phyloP scores from a whole-genome alignment of 2,329 filamentous ascomycete genomes.

The Ascochyta lentis region DNA sequence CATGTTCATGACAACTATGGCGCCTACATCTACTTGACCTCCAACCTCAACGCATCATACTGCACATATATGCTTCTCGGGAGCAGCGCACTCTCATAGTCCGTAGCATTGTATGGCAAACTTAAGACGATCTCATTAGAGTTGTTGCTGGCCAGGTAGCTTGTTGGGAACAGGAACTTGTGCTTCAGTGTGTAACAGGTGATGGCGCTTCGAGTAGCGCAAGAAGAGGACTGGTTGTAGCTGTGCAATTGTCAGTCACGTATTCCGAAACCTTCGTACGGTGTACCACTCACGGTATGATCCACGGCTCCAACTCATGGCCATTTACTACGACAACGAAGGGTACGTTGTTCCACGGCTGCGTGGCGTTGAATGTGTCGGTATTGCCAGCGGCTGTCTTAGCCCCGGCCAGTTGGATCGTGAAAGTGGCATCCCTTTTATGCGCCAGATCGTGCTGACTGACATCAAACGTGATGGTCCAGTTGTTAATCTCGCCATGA shows the following conservation, averaged over 20 bases:
- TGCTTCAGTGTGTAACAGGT: conserved; percentile 26
- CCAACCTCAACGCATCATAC: conserved; percentile 68
- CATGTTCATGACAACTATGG: too few relatives aligned
- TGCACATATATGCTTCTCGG: conserved; percentile 65
- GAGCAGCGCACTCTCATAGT: conserved; percentile 64
- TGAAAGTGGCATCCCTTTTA: conserved; percentile 61
- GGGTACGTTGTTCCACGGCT: conserved; percentile 57
- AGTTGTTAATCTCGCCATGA: conserved; percentile 44
- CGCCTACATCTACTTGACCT: conserved; percentile 50
- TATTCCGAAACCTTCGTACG: too few relatives aligned
- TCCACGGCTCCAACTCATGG: conserved; percentile 56
- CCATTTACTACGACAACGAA: conserved; percentile 58
- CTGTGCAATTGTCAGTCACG: not conserved
- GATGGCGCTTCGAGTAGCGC: conserved; percentile 24
- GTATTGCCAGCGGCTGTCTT: conserved; percentile 54
- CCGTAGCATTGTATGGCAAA: conserved; percentile 64
- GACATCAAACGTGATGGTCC: conserved; percentile 31
- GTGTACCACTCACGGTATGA: conserved; percentile 48
- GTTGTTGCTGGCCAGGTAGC: conserved; percentile 51
- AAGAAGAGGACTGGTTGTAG: conserved; percentile 18
- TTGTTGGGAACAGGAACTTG: conserved; percentile 23
- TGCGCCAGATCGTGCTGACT: conserved; percentile 47
- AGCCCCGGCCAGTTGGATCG: conserved; percentile 67
- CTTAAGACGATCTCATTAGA: conserved; percentile 64
- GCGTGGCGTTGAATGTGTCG: not conserved